Base-by-base conservation (phyloP, 768 basidiomycete genomes). In the Suillus clintonianus region DNA sequence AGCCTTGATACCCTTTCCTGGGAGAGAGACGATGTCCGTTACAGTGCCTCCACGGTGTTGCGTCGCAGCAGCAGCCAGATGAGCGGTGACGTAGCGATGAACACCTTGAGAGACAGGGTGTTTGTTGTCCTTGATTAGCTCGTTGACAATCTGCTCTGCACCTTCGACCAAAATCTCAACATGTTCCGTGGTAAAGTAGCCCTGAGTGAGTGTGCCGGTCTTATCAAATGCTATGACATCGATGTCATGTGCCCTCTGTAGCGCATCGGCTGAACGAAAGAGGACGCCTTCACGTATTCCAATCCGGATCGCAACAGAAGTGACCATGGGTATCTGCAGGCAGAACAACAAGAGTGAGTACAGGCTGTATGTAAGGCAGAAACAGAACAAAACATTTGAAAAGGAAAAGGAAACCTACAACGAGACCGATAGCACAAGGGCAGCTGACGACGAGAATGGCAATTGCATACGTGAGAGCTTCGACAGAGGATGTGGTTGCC, bases 211-310 rank as follows among this genome's bases (percentile, higher is more conserved):
- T 15, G 86, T 87, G 1, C 86, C 86, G 0, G 86, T 87, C 77
- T 88, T 88, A 74, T 88, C 86, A 62, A 87, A 83, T 2, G 82
- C 84, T 36, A 83, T 78, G 57, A 78, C 76, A 39, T 78, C 74
- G 60, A 83, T 73, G 50, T 77, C 71, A 19, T 78, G 76, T 9
- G 82, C 79, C 27, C 71, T 71, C 64, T 85, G 79, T 66, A 85
- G 81, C 8, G 81, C 80, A 57, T 81, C 77, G 2, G 48, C 81
- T 71, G 48, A 80, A 70, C 64, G 79, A 72, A 62, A 79, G 76
- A 58, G 76, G 71, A 73, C 54, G 34, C 72, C 70, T 59, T 66
- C 60, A 43, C 69, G 66, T 32, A 62, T 57, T 27, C 57, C 62
- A 42, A 67, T 64, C 41, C 68, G 64, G 30, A 69, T 65, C 27